These are phyloP conservation scores for Hippophae gyantsensis DNA, from an alignment of 306 rosid species.

Conservation along the genomic window DNA sequence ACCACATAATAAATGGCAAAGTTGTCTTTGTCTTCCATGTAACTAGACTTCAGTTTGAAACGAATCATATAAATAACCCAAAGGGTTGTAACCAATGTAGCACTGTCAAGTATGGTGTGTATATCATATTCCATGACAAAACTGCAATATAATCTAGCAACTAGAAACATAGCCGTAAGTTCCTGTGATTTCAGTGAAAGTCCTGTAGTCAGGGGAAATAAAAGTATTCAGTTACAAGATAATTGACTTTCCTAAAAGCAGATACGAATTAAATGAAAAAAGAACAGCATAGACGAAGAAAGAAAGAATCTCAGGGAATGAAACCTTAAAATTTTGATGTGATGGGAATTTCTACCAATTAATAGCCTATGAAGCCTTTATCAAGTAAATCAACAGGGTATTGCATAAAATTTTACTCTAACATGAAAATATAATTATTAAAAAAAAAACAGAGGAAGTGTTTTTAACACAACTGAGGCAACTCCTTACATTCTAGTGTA, in stretches of 20 bases:
- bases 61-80: constrained; percentile 77
- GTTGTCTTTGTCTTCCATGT: constrained; percentile 59
- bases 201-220: constrained; percentile 29
- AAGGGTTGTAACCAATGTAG: constrained; percentile 56
- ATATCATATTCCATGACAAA: constrained; percentile 76
- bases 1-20: constrained; percentile 55
- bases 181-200: constrained; percentile 77
- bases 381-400: too few species aligned
- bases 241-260: too few species aligned
- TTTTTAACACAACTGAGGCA: too few species aligned
- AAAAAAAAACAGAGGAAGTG: too few species aligned
- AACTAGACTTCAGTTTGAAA: constrained; percentile 48
- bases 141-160: constrained; percentile 66
- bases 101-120: constrained; percentile 62
- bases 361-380: too few species aligned
- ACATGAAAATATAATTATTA: too few species aligned
- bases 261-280: too few species aligned
- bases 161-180: constrained; percentile 61
- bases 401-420: too few species aligned
- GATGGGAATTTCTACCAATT: too few species aligned
- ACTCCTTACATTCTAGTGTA: too few species aligned
- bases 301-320: too few species aligned
- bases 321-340: too few species aligned
- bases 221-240: neutral
- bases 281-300: neutral